Conservation (phyloP, 805 yeast genomes). For the Allodekkera sacchari region DNA sequence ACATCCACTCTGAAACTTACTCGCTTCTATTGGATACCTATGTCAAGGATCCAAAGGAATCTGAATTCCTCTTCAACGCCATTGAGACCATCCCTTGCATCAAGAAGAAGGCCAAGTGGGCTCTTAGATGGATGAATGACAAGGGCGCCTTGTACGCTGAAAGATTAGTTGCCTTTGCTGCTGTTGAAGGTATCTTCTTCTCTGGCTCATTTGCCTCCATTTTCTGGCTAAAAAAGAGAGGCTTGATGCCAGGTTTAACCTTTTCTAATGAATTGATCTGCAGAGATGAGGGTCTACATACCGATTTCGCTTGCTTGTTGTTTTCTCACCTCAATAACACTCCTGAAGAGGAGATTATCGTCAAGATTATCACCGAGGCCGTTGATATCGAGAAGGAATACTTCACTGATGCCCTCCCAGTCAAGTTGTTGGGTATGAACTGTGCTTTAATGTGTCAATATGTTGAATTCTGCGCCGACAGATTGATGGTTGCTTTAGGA, state of each 20-base stretch:
- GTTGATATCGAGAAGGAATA: conserved; percentile 90
- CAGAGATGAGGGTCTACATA: conserved; percentile 98
- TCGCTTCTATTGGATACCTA: conserved; percentile 91
- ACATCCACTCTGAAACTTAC: conserved; percentile 96
- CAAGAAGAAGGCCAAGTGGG: conserved; percentile 98
- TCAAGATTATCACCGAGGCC: conserved; percentile 87
- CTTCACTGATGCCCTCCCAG: conserved; percentile 93
- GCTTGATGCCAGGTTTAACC: conserved; percentile 97
- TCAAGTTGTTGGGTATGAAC: conserved; percentile 91
- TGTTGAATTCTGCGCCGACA: conserved; percentile 96
- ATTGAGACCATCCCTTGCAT: conserved; percentile 95
- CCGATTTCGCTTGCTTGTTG: conserved; percentile 94
- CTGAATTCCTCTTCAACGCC: conserved; percentile 86
- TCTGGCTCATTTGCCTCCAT: conserved; percentile 97
- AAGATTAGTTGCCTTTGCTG: conserved; percentile 96
- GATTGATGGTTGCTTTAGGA: conserved; percentile 86
- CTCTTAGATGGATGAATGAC: conserved; percentile 92
- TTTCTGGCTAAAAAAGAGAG: conserved; percentile 98
- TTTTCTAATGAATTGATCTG: conserved; percentile 96
- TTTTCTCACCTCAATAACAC: conserved; percentile 89
- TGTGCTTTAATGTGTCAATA: conserved; percentile 90
- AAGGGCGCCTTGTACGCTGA: conserved; percentile 85
- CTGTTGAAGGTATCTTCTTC: conserved; percentile 98
- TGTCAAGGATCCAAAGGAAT: conserved; percentile 92
- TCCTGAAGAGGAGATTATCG: conserved; percentile 72